Conservation (phyloP, 345 rosid species). For the Kernera saxatilis region DNA sequence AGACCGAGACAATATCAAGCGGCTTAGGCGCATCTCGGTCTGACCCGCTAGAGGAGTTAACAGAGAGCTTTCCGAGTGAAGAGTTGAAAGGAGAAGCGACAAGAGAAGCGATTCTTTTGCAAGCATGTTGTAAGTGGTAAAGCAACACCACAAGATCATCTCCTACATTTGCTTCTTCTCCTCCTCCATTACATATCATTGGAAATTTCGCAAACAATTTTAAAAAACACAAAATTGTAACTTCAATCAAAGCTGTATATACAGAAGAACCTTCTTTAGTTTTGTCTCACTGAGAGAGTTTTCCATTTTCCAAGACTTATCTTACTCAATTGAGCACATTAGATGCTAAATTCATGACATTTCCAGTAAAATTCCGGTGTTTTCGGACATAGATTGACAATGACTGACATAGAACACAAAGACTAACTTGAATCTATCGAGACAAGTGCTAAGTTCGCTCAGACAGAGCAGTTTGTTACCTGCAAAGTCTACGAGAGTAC, state of each 20-base stretch:
- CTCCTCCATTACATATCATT: slow-evolving; percentile 51
- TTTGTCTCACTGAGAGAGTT: background rate
- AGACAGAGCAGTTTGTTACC: slow-evolving; percentile 17
- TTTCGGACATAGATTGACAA: background rate
- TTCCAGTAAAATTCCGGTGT: background rate
- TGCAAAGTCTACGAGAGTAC: slow-evolving; percentile 30
- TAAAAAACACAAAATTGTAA: background rate
- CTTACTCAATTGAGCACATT: background rate
- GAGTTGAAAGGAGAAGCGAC: slow-evolving; percentile 87
- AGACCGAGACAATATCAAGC: slow-evolving; percentile 68
- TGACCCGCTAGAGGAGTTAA: slow-evolving; percentile 33
- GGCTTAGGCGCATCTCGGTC: slow-evolving; percentile 86
- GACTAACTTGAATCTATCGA: background rate
- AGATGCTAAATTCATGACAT: background rate
- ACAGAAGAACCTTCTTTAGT: background rate
- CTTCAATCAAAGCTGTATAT: background rate
- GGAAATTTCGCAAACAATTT: background rate
- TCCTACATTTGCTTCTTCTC: slow-evolving; percentile 48
- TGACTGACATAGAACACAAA: background rate
- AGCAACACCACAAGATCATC: slow-evolving; percentile 70
- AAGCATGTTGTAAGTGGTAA: slow-evolving; percentile 80
- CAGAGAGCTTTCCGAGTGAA: slow-evolving; percentile 45
- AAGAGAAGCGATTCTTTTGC: slow-evolving; percentile 84
- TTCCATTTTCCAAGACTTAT: background rate
- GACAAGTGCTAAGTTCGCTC: background rate